phyloP scores from a whole-genome alignment of 176 grass and related monocot genomes.

The Aegilops tauschii region DNA sequence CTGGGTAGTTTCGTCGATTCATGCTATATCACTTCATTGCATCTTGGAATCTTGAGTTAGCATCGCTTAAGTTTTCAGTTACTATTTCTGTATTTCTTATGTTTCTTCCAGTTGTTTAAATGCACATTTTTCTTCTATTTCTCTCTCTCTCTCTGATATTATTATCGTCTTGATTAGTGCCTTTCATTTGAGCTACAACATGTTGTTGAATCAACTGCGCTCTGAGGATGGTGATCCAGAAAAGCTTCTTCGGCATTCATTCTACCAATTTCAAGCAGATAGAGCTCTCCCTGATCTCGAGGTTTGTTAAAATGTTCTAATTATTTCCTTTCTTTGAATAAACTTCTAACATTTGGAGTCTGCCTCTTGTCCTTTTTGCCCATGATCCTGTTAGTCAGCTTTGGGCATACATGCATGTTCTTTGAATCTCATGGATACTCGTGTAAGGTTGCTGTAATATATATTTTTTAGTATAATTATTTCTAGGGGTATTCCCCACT shows the following conservation, averaged over 20 bases:
- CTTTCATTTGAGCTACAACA: conserved; percentile 97
- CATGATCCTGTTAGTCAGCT: neutral
- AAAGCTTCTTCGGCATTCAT: conserved; percentile 89
- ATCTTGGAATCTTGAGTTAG: conserved; percentile 11
- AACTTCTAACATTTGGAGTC: neutral
- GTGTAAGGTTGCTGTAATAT: neutral
- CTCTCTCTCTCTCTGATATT: neutral
- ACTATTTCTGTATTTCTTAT: neutral
- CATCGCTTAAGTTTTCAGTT: neutral
- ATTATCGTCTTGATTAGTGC: conserved; percentile 56
- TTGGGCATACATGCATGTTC: neutral
- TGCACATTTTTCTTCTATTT: neutral
- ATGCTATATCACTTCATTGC: conserved; percentile 9
- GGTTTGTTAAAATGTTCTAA: conserved; percentile 36
- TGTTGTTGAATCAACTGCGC: conserved; percentile 95
- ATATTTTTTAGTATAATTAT: neutral
- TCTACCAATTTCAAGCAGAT: conserved; percentile 96
- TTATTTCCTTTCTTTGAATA: conserved; percentile 4
- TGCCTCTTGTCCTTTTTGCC: neutral
- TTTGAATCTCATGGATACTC: neutral
- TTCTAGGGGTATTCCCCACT: neutral
- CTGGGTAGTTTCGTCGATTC: neutral
- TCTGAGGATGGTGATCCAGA: conserved; percentile 95
- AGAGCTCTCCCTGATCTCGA: conserved; percentile 86
- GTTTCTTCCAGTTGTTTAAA: neutral